These are phyloP conservation scores for Escovopsis sp. DNA, from an alignment of 2,329 filamentous ascomycete genomes.

Conservation along the genomic window DNA sequence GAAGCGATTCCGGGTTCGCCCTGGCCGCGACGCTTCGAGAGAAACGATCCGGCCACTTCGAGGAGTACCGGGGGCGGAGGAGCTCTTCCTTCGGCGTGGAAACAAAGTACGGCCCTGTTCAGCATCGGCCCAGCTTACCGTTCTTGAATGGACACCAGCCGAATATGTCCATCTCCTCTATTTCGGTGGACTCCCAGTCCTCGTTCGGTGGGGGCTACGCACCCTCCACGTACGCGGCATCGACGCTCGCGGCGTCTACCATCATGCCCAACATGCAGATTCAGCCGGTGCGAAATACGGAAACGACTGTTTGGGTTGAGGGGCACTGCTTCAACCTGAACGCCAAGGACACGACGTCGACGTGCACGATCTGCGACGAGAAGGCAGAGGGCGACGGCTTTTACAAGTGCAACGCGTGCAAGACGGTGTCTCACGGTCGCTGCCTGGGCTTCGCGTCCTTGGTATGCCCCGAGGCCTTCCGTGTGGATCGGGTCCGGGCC, in stretches of 20 bases:
- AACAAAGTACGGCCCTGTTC: conserved; percentile 41
- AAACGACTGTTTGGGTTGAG: conserved; percentile 70
- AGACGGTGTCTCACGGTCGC: conserved; percentile 38
- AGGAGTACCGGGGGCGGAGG: conserved; percentile 61
- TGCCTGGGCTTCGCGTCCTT: conserved; percentile 47
- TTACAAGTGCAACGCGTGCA: conserved; percentile 57
- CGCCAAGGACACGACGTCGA: conserved; percentile 39
- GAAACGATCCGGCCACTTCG: conserved; percentile 85
- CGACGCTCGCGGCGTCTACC: conserved; percentile 71
- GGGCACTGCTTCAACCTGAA: conserved; percentile 65
- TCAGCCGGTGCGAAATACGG: conserved; percentile 63
- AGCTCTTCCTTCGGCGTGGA: conserved; percentile 88
- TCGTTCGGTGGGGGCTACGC: conserved; percentile 59
- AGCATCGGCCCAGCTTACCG: conserved; percentile 53
- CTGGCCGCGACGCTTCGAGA: conserved; percentile 75
- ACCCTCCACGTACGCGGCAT: conserved; percentile 70
- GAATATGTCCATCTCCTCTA: conserved; percentile 42
- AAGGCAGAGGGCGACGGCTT: conserved; percentile 56
- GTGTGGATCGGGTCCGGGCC: conserved; percentile 44
- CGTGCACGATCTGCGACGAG: conserved; percentile 64
- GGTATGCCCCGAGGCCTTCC: conserved; percentile 48
- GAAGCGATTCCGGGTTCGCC: conserved; percentile 83
- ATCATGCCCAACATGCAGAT: conserved; percentile 76
- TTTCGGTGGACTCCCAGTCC: conserved; percentile 49
- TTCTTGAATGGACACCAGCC: conserved; percentile 48